Conservation (phyloP, 257 asterid genomes). For the Gentiana dahurica region DNA sequence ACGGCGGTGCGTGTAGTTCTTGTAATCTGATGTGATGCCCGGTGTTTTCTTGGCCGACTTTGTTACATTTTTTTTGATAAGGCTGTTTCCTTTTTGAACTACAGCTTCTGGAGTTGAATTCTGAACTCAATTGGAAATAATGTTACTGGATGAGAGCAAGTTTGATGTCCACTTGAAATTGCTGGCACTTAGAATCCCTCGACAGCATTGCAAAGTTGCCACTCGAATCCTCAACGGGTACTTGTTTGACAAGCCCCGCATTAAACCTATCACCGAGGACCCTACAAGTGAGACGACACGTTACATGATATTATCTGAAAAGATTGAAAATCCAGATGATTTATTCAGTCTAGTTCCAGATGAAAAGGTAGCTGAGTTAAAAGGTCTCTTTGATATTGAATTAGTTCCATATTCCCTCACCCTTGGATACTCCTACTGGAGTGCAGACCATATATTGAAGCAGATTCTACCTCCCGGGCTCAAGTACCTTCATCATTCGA, state of each 20-base stretch:
- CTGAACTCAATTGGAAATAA: neutral
- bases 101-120: too few relatives aligned
- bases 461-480: slow-evolving; percentile 79
- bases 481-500: slow-evolving; percentile 91
- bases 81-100: too few relatives aligned
- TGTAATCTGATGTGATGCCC: too few relatives aligned
- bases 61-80: too few relatives aligned
- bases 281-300: slow-evolving; percentile 62
- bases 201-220: slow-evolving; percentile 73
- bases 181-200: slow-evolving; percentile 70
- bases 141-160: slow-evolving; percentile 45
- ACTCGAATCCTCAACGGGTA: slow-evolving; percentile 75
- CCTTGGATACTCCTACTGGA: slow-evolving; percentile 87
- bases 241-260: slow-evolving; percentile 72
- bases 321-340: slow-evolving; percentile 47
- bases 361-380: slow-evolving; percentile 57
- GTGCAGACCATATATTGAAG: slow-evolving; percentile 82
- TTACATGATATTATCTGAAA: slow-evolving; percentile 64
- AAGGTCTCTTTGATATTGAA: slow-evolving; percentile 53
- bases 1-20: too few relatives aligned
- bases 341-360: slow-evolving; percentile 31
- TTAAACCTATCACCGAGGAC: slow-evolving; percentile 78
- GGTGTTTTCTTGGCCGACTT: too few relatives aligned
- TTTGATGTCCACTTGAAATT: slow-evolving; percentile 53
- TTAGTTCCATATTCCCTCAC: slow-evolving; percentile 64